These are phyloP conservation scores for Discostella stelligeroides DNA, from an alignment of 108 stramenopile species.

Conservation along the genomic window DNA sequence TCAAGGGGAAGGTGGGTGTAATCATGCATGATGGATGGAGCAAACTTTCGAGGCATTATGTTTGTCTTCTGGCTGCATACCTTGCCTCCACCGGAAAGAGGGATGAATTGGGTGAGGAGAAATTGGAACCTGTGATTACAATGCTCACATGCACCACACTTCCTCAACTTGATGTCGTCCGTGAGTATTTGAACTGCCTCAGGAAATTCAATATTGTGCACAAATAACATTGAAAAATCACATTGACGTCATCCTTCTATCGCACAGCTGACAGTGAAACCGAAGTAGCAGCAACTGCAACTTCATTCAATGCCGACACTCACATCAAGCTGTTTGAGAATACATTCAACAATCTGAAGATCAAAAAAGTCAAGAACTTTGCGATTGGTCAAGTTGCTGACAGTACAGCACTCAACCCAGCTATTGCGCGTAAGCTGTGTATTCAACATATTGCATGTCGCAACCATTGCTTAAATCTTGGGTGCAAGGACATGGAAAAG, in stretches of 20 bases:
- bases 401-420: constrained; percentile 4
- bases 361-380: neutral
- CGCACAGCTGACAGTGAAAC: neutral
- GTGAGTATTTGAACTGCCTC: neutral
- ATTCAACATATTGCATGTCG: too few species aligned
- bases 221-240: too few species aligned
- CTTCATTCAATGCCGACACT: constrained; percentile 1
- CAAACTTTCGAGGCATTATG: constrained; percentile 5
- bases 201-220: too few species aligned
- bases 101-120: neutral
- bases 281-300: neutral
- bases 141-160: constrained; percentile 1
- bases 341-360: neutral
- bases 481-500: constrained; percentile 4
- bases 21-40: constrained; percentile 10
- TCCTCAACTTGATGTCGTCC: neutral
- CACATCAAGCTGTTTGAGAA: neutral
- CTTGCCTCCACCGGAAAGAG: neutral
- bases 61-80: neutral
- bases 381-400: constrained; percentile 3
- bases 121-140: neutral
- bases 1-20: neutral
- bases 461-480: neutral
- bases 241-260: too few species aligned
- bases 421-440: too few species aligned